phyloP scores from a whole-genome alignment of 1,284 basidiomycete genomes.

The Agaricales sp. region DNA sequence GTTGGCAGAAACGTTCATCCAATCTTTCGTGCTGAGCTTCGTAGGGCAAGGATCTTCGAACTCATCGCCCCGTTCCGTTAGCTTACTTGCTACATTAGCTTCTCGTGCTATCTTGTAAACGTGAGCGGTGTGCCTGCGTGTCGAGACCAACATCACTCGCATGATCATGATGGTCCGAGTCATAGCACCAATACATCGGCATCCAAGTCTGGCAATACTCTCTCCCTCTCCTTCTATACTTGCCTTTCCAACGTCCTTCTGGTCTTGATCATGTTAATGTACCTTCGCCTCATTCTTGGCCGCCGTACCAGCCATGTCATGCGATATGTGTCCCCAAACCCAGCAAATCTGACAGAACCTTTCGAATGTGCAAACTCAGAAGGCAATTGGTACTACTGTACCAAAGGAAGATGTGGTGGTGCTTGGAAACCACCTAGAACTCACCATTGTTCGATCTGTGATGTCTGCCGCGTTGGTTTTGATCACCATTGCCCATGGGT shows the following conservation, averaged over 20 bases:
- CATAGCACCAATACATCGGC: too few relatives aligned
- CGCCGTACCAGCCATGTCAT: slow-evolving; percentile 23
- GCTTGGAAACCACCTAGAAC: slow-evolving; percentile 40
- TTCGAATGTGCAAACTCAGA: slow-evolving; percentile 29
- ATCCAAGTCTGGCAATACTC: too few relatives aligned
- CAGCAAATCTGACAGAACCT: slow-evolving; percentile 22
- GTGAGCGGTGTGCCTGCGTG: too few relatives aligned
- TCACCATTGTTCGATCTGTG: slow-evolving; percentile 42
- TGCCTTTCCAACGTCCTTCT: neutral
- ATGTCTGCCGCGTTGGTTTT: slow-evolving; percentile 37
- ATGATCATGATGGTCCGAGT: too few relatives aligned
- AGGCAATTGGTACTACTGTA: slow-evolving; percentile 28
- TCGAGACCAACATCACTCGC: too few relatives aligned
- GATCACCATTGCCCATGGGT: slow-evolving; percentile 53
- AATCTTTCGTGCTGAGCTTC: neutral
- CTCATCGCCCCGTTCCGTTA: too few relatives aligned
- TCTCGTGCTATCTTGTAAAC: too few relatives aligned
- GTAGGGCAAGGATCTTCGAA: too few relatives aligned
- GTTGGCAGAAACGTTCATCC: slow-evolving; percentile 15
- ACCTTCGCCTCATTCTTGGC: slow-evolving; percentile 25
- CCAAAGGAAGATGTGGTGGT: slow-evolving; percentile 27
- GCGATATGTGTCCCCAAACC: slow-evolving; percentile 21
- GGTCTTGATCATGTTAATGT: slow-evolving; percentile 15
- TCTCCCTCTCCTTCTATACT: too few relatives aligned
- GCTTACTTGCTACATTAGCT: too few relatives aligned